phyloP scores from a whole-genome alignment of 1,284 basidiomycete genomes.

The Malassezia psittaci region DNA sequence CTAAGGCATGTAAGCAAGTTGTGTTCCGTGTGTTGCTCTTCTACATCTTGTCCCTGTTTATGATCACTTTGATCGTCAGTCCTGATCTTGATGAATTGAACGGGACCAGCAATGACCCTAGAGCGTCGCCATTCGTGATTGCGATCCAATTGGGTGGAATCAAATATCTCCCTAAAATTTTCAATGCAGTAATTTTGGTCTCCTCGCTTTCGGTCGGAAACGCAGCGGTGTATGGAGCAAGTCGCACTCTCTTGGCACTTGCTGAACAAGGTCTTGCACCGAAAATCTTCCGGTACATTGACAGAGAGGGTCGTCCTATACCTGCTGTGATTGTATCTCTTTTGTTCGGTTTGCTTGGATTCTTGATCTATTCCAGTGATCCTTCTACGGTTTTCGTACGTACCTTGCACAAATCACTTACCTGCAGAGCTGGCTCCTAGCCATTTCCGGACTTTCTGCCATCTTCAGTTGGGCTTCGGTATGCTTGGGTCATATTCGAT shows the following conservation, averaged over 20 bases:
- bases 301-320: slow-evolving; percentile 53
- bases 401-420: slow-evolving; percentile 48
- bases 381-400: slow-evolving; percentile 45
- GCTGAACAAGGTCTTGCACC: slow-evolving; percentile 50
- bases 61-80: slow-evolving; percentile 55
- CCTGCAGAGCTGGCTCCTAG: slow-evolving; percentile 49
- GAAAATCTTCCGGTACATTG: slow-evolving; percentile 49
- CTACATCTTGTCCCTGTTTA: slow-evolving; percentile 53
- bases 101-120: slow-evolving; percentile 43
- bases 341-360: slow-evolving; percentile 37
- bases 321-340: slow-evolving; percentile 48
- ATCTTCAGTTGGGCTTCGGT: slow-evolving; percentile 50
- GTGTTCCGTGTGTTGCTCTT: slow-evolving; percentile 51
- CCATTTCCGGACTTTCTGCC: slow-evolving; percentile 52
- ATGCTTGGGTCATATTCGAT: slow-evolving; percentile 47
- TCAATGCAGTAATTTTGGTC: slow-evolving; percentile 52
- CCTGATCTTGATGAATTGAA: slow-evolving; percentile 24
- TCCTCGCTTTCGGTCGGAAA: slow-evolving; percentile 50
- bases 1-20: slow-evolving; percentile 50
- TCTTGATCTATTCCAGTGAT: slow-evolving; percentile 35
- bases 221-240: slow-evolving; percentile 48
- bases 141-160: slow-evolving; percentile 50
- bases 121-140: slow-evolving; percentile 52
- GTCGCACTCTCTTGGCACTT: slow-evolving; percentile 47
- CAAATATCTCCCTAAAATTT: slow-evolving; percentile 49